These are phyloP conservation scores for Acarospora socialis DNA, from an alignment of 2,329 filamentous ascomycete genomes.

Conservation along the genomic window DNA sequence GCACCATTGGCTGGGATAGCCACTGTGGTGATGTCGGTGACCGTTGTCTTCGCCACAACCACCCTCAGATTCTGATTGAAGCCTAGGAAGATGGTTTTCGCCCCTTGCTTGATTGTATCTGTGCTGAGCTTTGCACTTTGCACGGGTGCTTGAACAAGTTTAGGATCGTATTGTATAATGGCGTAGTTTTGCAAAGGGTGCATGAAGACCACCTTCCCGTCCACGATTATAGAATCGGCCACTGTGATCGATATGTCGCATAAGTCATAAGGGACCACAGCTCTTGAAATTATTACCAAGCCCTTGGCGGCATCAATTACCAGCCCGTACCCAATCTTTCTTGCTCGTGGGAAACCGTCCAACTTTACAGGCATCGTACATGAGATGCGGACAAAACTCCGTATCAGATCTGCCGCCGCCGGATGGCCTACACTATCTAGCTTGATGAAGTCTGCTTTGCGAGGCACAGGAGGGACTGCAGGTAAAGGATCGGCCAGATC, in stretches of 20 bases:
- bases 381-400: constrained; percentile 85
- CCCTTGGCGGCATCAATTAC: constrained; percentile 97
- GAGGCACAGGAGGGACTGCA: constrained; percentile 53
- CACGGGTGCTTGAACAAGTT: constrained; percentile 84
- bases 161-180: constrained; percentile 87
- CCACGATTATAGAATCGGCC: constrained; percentile 87
- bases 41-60: constrained; percentile 82
- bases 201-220: constrained; percentile 83
- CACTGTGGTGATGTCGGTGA: constrained; percentile 94
- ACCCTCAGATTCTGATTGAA: constrained; percentile 92
- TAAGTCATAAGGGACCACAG: constrained; percentile 89
- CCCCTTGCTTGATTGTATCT: constrained; percentile 77
- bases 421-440: constrained; percentile 78
- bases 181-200: constrained; percentile 96
- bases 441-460: constrained; percentile 80
- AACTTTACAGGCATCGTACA: constrained; percentile 92
- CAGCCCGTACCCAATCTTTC: constrained; percentile 87
- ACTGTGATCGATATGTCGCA: constrained; percentile 95
- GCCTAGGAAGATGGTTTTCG: constrained; percentile 92
- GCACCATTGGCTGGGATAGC: constrained; percentile 88
- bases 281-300: constrained; percentile 82
- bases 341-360: constrained; percentile 90
- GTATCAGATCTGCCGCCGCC: constrained; percentile 82
- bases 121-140: constrained; percentile 73
- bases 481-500: constrained; percentile 72